Conservation (phyloP, 2,329 filamentous ascomycete species). For the Ceratocystis eucalypticola region DNA sequence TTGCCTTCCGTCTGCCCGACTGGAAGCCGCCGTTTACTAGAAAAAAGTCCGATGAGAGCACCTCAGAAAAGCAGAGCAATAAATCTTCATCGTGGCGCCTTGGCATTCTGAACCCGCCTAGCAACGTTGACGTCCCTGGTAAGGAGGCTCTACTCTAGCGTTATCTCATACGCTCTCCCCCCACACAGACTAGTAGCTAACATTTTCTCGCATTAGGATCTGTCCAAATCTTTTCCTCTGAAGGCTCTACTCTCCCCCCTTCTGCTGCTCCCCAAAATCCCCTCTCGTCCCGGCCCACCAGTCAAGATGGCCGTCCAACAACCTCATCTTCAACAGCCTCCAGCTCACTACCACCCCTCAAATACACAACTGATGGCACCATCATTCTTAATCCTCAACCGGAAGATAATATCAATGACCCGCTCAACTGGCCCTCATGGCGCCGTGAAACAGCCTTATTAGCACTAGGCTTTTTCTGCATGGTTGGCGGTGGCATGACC, state of each 20-base stretch:
- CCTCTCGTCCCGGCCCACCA: slow-evolving; percentile 19
- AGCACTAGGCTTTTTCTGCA: slow-evolving; percentile 80
- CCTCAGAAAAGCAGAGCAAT: background rate
- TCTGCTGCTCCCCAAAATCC: background rate
- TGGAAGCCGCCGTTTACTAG: slow-evolving; percentile 2
- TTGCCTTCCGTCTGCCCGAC: background rate
- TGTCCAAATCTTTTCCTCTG: slow-evolving; percentile 41
- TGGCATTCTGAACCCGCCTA: slow-evolving; percentile 69
- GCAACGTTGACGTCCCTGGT: slow-evolving; percentile 83
- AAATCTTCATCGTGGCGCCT: slow-evolving; percentile 37
- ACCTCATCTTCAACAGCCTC: slow-evolving; percentile 18
- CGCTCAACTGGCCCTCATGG: slow-evolving; percentile 80
- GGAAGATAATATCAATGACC: slow-evolving; percentile 80
- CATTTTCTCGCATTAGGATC: slow-evolving; percentile 35
- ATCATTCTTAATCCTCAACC: slow-evolving; percentile 88
- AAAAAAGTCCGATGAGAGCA: background rate
- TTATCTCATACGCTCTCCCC: background rate
- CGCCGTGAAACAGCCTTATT: slow-evolving; percentile 66
- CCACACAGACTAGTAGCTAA: background rate
- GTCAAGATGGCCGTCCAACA: slow-evolving; percentile 16
- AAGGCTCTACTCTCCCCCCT: slow-evolving; percentile 40
- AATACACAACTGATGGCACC: slow-evolving; percentile 65
- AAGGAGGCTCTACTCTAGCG: slow-evolving; percentile 23
- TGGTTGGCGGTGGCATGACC: slow-evolving; percentile 87
- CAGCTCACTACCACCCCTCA: slow-evolving; percentile 34